A percentile compares a stretch with the other conserved stretches of the same genome.
These are phyloP conservation scores for Fusarium siculi DNA, from an alignment of 2,329 filamentous ascomycete genomes.

Conservation along the genomic window DNA sequence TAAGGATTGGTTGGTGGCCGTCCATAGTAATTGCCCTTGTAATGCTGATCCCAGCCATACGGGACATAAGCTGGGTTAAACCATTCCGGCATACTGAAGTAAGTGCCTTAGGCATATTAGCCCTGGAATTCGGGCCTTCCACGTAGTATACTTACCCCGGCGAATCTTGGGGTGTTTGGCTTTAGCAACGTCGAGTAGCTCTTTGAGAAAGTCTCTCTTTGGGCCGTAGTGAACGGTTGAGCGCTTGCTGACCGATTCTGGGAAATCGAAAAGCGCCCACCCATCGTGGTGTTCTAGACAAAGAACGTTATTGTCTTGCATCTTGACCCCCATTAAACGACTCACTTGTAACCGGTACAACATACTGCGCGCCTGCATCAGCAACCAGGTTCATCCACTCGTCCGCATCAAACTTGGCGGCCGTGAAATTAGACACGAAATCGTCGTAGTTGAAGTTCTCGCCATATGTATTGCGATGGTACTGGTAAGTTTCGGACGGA, in stretches of 20 bases:
- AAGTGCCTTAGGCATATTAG: too few species aligned
- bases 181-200: neutral
- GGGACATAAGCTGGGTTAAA: neutral
- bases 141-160: neutral
- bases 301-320: fast-evolving
- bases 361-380: neutral
- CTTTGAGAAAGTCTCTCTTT: neutral
- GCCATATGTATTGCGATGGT: neutral
- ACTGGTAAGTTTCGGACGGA: neutral
- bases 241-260: neutral
- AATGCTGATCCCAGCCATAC: neutral
- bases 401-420: neutral
- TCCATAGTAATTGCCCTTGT: neutral
- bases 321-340: neutral
- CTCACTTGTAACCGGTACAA: neutral
- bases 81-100: neutral
- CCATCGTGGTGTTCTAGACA: neutral
- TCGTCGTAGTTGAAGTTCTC: neutral
- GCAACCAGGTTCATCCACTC: neutral
- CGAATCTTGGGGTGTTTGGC: neutral
- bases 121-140: too few species aligned
- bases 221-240: neutral
- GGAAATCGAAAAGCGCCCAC: neutral
- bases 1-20: neutral
- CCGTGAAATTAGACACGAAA: neutral